Evolutionary conservation across 2,329 filamentous ascomycete genomes (phyloP).

Genomic region (Monilinia fructigena): DNA sequence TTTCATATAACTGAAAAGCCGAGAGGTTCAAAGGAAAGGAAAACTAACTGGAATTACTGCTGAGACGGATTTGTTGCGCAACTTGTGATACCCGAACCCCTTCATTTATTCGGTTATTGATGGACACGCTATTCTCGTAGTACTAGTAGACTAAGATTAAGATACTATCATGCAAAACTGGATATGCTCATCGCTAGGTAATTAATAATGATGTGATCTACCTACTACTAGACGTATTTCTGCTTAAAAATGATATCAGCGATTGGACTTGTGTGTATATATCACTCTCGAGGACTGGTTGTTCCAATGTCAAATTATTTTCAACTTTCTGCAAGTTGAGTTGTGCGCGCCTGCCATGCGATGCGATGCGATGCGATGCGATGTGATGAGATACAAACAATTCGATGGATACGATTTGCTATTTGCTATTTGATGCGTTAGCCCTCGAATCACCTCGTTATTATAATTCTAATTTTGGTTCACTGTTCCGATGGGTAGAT

Average conservation of each 20-base stretch:
- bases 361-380: neutral
- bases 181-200: neutral
- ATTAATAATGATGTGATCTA: neutral
- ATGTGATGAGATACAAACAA: neutral
- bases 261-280: neutral
- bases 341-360: neutral
- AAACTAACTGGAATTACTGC: neutral
- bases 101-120: slow-evolving; percentile 12
- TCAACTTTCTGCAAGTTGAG: too few relatives aligned
- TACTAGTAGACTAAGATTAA: neutral
- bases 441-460: neutral
- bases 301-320: neutral
- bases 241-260: neutral
- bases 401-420: neutral
- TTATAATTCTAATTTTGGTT: slow-evolving; percentile 1
- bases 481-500: neutral
- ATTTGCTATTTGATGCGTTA: neutral
- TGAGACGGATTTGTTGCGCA: neutral
- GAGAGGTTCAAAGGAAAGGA: neutral
- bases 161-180: neutral
- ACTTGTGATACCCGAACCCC: slow-evolving; percentile 5
- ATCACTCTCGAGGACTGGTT: neutral
- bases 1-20: neutral
- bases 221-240: too few relatives aligned
- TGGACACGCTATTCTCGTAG: too few relatives aligned